Evolutionary conservation across 2,329 filamentous ascomycete genomes (phyloP), one percentile per base, ranked within the genome.

Genomic region (Phyllosticta citribraziliensis): DNA sequence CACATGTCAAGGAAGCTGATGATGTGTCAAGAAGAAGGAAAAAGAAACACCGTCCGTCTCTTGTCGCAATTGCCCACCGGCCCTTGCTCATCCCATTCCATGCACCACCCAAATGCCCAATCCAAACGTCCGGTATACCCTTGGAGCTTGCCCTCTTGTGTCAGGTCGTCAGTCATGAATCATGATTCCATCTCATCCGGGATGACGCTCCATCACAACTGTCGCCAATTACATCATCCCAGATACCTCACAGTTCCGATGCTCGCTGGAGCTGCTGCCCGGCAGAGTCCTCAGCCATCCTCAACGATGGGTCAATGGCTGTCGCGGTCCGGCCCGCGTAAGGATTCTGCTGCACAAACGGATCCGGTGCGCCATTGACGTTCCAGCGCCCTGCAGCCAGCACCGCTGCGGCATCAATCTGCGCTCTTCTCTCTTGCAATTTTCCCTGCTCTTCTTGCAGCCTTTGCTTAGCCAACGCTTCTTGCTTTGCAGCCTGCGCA

Each of bases 401-500:
- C 17, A 58, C 56, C 27, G 60, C 56, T 22, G 55, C 60, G 11
- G 60, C 60, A 25, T 62, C 60, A 55, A 62, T 62, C 25, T 62
- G 60, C 55, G 35, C 51, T 25, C 55, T 52, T 35, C 57, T 55
- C 3, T 57, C 60, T 20, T 53, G 54, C 51, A 55, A 24, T 40
- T 55, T 62, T 19, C 54, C 35, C 22, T 63, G 55, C 14, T 64
- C 35, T 30, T 64, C 58, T 25, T 62, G 52, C 22, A 20, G 55
- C n/a, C 59, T 54, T 50, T 61, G 56, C 60, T 62, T 62, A 12
- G 60, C 60, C 24, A 55, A 22, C 9, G 59, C 55, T 22, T 64
- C 63, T n/a, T 56, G 54, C 56, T 58, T 58, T 30, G 62, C 63
- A 14, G 64, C 64, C 70, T 88, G 85, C 1, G 84, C 87, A 0